Evolutionary conservation across 2,329 filamentous ascomycete species (phyloP), one percentile per base, ranked within the genome.

Genomic region (Zymoseptoria tritici): DNA sequence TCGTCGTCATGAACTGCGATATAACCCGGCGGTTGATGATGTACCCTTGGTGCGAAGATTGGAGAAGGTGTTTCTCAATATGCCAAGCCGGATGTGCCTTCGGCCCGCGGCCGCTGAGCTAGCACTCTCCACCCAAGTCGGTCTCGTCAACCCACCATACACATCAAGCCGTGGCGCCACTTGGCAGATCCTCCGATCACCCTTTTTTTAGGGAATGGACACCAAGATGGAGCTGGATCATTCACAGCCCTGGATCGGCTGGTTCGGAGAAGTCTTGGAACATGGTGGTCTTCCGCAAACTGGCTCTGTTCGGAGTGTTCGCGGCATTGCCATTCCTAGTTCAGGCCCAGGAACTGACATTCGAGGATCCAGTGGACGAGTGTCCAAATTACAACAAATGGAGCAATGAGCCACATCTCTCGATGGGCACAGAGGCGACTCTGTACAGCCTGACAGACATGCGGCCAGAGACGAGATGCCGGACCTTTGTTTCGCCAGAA

Each of bases 371-470:
- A 13, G 13, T 46, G 52, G 70, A 74, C 60, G 31, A 46, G 29
- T 78, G 76, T 61, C 75, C 75, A 5, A 72, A 76, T 59, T 78
- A 78, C 56, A 65, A 70, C 21, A 70, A 75, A 55, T 77, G 76
- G 54, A 67, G 76, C 1, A 67, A 66, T 20, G 49, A 71, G 42
- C 62, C 68, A 2, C 77, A 79, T 55, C 70, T 70, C 22, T 77
- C 77, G 3, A 70, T 73, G 56, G 77, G 74, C 56, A 70, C 71
- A 2, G 77, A 77, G 8, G 70, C 66, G 21, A 46, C 13, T 46
- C 70, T 68, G 52, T 75, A 77, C 62, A 71, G 75, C 52, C 71
- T 79, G 26, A 73, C 77, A 0, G 78, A 74, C 56, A 74, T 76
- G 60, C 71, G 77, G 4, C 77, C 77, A 4, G 63, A 68, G 1